Evolutionary conservation across 345 rosid genomes (phyloP).

Genomic region (Hibiscus trionum): DNA sequence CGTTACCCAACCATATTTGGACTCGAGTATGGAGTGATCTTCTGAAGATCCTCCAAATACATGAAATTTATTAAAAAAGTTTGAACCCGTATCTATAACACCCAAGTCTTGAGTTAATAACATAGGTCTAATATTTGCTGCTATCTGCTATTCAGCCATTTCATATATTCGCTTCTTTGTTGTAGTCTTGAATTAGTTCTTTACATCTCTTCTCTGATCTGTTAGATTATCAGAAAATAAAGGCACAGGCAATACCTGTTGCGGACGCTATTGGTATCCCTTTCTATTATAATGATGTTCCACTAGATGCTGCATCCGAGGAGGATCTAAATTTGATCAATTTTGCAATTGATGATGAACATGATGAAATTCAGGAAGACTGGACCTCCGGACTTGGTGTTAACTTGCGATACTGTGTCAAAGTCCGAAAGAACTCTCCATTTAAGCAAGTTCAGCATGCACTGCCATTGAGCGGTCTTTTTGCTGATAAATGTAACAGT

Average conservation of each 20-base stretch:
- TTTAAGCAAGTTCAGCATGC: slow-evolving; percentile 71
- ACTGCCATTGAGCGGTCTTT: slow-evolving; percentile 63
- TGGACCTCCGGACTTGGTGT: slow-evolving; percentile 89
- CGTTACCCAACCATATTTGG: not conserved
- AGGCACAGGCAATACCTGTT: slow-evolving; percentile 68
- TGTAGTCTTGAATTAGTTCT: not conserved
- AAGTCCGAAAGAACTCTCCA: slow-evolving; percentile 62
- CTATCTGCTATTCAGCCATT: not conserved
- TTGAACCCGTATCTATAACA: not conserved
- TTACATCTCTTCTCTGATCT: slow-evolving; percentile 9
- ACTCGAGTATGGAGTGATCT: not conserved
- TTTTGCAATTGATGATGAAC: slow-evolving; percentile 70
- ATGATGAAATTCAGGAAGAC: slow-evolving; percentile 49
- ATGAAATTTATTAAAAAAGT: too few species aligned
- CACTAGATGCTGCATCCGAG: slow-evolving; percentile 50
- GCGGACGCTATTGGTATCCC: slow-evolving; percentile 64
- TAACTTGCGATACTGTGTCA: slow-evolving; percentile 71
- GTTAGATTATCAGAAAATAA: slow-evolving; percentile 84
- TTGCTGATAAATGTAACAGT: slow-evolving; percentile 36
- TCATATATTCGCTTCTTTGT: not conserved
- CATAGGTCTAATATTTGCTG: not conserved
- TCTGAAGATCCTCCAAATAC: not conserved
- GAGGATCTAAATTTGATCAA: slow-evolving; percentile 76
- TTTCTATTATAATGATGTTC: slow-evolving; percentile 58
- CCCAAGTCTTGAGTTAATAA: not conserved